These are phyloP conservation scores for Fraxinus floribunda DNA, from an alignment of 305 asterid species.

Conservation along the genomic window DNA sequence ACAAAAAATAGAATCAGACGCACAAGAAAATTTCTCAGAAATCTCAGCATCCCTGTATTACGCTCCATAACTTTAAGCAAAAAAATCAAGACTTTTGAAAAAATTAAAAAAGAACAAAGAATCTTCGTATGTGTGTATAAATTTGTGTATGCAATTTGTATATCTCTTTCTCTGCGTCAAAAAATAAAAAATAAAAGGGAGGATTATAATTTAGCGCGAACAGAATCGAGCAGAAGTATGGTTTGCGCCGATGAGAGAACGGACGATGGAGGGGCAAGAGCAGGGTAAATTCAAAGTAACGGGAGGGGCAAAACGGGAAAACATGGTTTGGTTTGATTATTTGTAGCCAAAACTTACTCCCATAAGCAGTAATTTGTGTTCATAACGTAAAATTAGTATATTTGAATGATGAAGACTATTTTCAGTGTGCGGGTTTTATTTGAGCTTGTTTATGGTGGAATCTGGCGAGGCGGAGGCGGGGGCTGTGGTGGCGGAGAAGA, in stretches of 20 bases:
- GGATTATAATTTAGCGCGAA: slow-evolving; percentile 45
- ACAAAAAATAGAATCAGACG: slow-evolving; percentile 72
- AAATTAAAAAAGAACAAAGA: background rate
- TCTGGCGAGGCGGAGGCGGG: background rate
- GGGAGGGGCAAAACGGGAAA: slow-evolving; percentile 35
- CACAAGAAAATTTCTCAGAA: slow-evolving; percentile 59
- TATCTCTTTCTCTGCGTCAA: background rate
- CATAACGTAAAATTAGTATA: background rate
- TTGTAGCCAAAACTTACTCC: slow-evolving; percentile 16
- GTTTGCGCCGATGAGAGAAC: slow-evolving; percentile 76
- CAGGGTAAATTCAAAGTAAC: slow-evolving; percentile 29
- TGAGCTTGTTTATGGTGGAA: background rate
- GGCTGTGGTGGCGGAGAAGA: background rate
- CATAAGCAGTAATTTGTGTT: slow-evolving; percentile 15
- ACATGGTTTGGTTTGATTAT: slow-evolving; percentile 34
- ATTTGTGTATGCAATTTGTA: background rate
- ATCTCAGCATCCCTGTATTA: background rate
- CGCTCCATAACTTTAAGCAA: background rate
- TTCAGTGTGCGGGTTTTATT: background rate
- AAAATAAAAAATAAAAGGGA: background rate
- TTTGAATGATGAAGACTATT: background rate
- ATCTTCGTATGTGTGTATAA: background rate
- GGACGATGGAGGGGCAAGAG: slow-evolving; percentile 16
- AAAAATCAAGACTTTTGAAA: background rate
- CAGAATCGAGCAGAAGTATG: slow-evolving; percentile 97